phyloP scores from a whole-genome alignment of 345 rosid genomes.

The Adansonia digitata region DNA sequence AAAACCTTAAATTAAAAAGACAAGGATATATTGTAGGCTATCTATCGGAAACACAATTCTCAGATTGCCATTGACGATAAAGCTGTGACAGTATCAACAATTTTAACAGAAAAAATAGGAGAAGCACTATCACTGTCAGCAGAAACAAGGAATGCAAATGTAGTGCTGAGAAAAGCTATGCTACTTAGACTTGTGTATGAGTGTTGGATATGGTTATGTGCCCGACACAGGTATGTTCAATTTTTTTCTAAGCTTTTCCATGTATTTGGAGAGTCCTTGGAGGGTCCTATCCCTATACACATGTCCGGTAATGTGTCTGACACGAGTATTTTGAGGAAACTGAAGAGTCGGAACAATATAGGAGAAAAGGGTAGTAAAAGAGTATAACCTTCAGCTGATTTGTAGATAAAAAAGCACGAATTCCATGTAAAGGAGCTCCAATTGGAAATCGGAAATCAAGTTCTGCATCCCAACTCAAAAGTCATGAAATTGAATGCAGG shows the following conservation, averaged over 20 bases:
- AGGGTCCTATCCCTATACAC: too few species aligned
- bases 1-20: background rate
- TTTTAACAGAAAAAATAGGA: background rate
- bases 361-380: background rate
- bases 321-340: too few species aligned
- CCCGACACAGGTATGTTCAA: too few species aligned
- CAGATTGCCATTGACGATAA: background rate
- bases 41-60: background rate
- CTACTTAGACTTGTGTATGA: too few species aligned
- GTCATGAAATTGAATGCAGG: slow-evolving; percentile 6
- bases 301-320: too few species aligned
- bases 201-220: too few species aligned
- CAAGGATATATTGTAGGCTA: background rate
- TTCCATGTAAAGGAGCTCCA: slow-evolving; percentile 98
- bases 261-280: too few species aligned
- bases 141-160: background rate
- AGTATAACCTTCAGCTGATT: slow-evolving; percentile 93
- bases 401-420: slow-evolving; percentile 73
- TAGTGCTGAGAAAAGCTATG: too few species aligned
- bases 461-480: slow-evolving; percentile 48
- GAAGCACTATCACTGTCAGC: background rate
- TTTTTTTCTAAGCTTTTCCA: too few species aligned
- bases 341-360: too few species aligned
- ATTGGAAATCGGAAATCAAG: slow-evolving; percentile 90
- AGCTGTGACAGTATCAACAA: background rate